phyloP scores from a whole-genome alignment of 805 yeast species.

The Metschnikowia baotianmanensis region DNA sequence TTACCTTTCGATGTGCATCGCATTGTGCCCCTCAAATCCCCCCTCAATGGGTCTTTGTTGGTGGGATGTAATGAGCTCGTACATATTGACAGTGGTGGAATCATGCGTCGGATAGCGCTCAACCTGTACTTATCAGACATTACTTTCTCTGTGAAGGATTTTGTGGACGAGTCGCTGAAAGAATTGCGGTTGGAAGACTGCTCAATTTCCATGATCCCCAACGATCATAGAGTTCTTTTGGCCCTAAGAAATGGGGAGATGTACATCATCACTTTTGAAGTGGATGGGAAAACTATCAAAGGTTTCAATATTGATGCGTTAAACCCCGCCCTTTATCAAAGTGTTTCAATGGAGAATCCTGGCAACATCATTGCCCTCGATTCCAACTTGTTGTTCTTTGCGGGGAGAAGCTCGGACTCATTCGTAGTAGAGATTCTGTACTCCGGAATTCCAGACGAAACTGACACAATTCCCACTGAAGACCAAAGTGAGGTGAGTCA shows the following conservation, averaged over 20 bases:
- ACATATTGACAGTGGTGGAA: constrained; percentile 79
- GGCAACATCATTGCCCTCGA: constrained; percentile 42
- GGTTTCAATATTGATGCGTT: constrained; percentile 32
- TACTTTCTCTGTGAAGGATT: constrained; percentile 36
- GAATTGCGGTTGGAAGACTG: constrained; percentile 58
- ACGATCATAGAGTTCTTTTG: constrained; percentile 35
- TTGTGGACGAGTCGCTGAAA: constrained; percentile 47
- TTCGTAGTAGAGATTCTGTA: constrained; percentile 45
- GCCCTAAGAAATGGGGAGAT: constrained; percentile 34
- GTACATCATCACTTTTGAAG: constrained; percentile 34
- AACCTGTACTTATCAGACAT: constrained; percentile 49
- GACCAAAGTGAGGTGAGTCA: not conserved
- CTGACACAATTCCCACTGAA: not conserved
- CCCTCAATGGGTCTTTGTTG: constrained; percentile 65
- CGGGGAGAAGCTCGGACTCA: constrained; percentile 60
- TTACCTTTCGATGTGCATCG: constrained; percentile 74
- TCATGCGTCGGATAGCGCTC: constrained; percentile 58
- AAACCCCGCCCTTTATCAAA: constrained; percentile 26
- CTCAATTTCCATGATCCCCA: constrained; percentile 32
- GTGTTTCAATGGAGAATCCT: constrained; percentile 38
- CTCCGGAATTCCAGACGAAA: constrained; percentile 6
- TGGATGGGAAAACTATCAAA: constrained; percentile 44
- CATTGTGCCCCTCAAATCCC: constrained; percentile 60
- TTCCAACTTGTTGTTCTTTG: constrained; percentile 51
- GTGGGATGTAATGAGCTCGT: constrained; percentile 76